Base-by-base conservation (phyloP, 2,329 filamentous ascomycete species). In the Bipolaris zeicola region DNA sequence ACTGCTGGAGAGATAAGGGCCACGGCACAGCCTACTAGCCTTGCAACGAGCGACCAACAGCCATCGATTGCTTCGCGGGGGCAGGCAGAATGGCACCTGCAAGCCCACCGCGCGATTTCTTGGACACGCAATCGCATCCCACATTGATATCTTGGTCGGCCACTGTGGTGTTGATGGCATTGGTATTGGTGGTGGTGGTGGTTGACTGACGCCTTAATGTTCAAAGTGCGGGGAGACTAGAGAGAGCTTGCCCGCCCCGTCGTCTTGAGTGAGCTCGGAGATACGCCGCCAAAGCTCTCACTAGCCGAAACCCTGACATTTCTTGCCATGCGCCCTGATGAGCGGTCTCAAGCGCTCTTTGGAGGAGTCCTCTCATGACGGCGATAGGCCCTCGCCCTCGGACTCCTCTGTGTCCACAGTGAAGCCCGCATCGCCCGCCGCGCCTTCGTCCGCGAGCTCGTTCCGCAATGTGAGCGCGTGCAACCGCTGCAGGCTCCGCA, bases 401-500 rank as follows among this genome's bases (percentile, higher is more conserved):
- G 67, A 65, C 45, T 67, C 69, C 36, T 50, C 62, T 10, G 58
- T 58, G 36, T 58, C 62, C 50, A 62, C 61, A 37, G 61, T 57
- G 46, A 75, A 74, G 66, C 65, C 70, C 36, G 47, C 66, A 36
- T 74, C 70, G 64, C 70, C 73, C 16, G 61, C 67, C 26, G 65
- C 69, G 48, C 64, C 70, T 43, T 58, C 66, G 16, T 66, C 73
- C 39, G 77, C 76, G 58, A 61, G 42, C 59, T 74, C 76, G 44
- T 78, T 78, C 65, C 76, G 76, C 64, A 78, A 78, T 75, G 94
- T 98, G 63, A 96, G 91, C 75, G 94, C 94, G 54, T 98, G 94
- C 78, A 96, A 97, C 79, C 69, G 69, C 58, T 98, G 94, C 77
- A 86, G 94, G 43, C 80, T 96, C 74, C 86, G 94, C 70, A 98